Conservation (phyloP, 2,329 filamentous ascomycete species). For the Periglandula ipomoeae region DNA sequence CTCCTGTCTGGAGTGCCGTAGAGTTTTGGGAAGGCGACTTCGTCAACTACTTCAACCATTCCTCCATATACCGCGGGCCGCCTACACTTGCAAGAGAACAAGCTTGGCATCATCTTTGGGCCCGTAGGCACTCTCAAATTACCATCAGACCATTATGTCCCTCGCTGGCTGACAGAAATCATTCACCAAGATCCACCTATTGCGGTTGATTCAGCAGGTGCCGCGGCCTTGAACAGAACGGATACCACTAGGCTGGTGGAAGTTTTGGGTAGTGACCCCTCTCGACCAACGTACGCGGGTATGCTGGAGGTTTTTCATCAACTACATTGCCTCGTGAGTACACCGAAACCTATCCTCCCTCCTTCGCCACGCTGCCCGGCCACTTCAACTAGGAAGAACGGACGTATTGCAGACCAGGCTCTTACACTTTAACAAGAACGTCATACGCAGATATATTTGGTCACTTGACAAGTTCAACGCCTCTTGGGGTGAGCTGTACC, state of each 20-base stretch:
- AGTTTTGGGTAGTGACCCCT: neutral
- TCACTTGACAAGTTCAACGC: neutral
- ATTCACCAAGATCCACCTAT: neutral
- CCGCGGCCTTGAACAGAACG: neutral
- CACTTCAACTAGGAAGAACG: too few species aligned
- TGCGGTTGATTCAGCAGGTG: neutral
- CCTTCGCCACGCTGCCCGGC: neutral
- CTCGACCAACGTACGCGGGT: neutral
- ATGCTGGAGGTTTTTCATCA: neutral
- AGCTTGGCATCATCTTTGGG: neutral
- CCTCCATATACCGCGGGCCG: too few species aligned
- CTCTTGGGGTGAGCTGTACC: neutral
- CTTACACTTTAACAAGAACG: neutral
- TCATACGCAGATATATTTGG: neutral
- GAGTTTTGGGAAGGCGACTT: neutral
- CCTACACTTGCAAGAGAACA: neutral
- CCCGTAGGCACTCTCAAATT: neutral
- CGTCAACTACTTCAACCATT: neutral
- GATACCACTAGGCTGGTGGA: neutral
- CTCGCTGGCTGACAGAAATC: too few species aligned
- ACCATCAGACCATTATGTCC: too few species aligned
- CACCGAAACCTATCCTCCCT: too few species aligned
- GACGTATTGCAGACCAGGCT: too few species aligned
- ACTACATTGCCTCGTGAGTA: neutral
- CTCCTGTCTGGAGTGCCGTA: neutral